These are phyloP conservation scores for Luzula sylvatica DNA, from an alignment of 176 grass and related monocot genomes.

Conservation along the genomic window DNA sequence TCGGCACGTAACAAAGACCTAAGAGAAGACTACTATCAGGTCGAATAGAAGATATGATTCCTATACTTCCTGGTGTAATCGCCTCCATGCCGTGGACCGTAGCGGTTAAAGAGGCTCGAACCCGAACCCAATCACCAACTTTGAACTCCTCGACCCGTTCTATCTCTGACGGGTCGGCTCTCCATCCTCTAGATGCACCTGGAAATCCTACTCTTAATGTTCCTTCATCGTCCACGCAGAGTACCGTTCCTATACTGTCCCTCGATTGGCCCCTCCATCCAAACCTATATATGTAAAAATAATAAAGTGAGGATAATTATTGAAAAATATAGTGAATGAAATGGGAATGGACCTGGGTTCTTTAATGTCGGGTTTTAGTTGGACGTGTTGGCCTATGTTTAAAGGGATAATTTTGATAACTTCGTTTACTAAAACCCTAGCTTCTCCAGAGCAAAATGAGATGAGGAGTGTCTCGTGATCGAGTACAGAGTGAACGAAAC, in stretches of 20 bases:
- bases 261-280: slow-evolving; percentile 91
- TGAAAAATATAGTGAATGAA: slow-evolving; percentile 1
- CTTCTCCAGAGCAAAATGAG: slow-evolving; percentile 97
- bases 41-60: slow-evolving; percentile 89
- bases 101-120: slow-evolving; percentile 60
- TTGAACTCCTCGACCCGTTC: slow-evolving; percentile 99
- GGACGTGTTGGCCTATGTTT: slow-evolving; percentile 96
- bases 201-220: slow-evolving; percentile 97
- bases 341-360: slow-evolving; percentile 60
- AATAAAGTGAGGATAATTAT: background rate
- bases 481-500: slow-evolving; percentile 80
- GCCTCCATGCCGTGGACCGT: slow-evolving; percentile 88
- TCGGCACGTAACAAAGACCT: slow-evolving; percentile 85
- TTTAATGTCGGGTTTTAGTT: slow-evolving; percentile 69
- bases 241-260: slow-evolving; percentile 94
- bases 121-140: slow-evolving; percentile 88
- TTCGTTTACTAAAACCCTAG: slow-evolving; percentile 71
- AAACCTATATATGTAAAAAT: slow-evolving; percentile 43
- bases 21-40: slow-evolving; percentile 95
- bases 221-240: slow-evolving; percentile 98
- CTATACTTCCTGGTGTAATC: slow-evolving; percentile 87
- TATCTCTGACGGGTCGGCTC: slow-evolving; percentile 97
- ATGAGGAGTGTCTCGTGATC: slow-evolving; percentile 65
- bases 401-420: slow-evolving; percentile 95
- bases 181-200: slow-evolving; percentile 97